Evolutionary conservation across 345 rosid genomes (phyloP), one percentile per base, ranked within the genome.

Genomic region (Linum lewisii): DNA sequence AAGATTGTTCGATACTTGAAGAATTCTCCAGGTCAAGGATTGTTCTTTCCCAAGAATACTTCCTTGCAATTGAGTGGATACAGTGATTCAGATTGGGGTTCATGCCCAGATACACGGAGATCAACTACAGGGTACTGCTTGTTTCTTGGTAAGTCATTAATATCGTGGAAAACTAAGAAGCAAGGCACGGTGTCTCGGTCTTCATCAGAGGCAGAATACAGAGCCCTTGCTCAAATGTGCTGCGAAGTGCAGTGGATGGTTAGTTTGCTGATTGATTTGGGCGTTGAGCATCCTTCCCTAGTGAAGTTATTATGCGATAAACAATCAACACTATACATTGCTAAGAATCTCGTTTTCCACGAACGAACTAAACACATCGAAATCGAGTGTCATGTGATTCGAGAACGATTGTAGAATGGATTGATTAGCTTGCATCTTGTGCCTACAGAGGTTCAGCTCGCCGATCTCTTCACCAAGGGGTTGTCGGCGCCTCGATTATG

Each of bases 1-100:
- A 9, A 18, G 11, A 32, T 65, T 10, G 4, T 65, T 16, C 0
- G 20, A 7, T 65, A 65, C 9, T 0, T 51, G 0, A 50, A 65
- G 22, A 7, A 11, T 0, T 5, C 22, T 1, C 38, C 36, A 0
- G 45, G 61, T 5, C 61, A 58, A 25, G 61, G 45, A 7, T 9
- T 58, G 4, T 13, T 58, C 19, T 38, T 25, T 18, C 0, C 6
- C 15, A 29, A 58, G n/a, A 11, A 24, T 8, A 29, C 13, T 0
- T 4, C 11, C 2, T 6, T 58, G 2, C 15, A 4, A 0, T 5
- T 58, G 18, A 9, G 5, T 0, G 42, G 21, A 9, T 58, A 19
- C n/a, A 24, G 61, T 26, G 61, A 58, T 26, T 34, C 36, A 6
- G 21, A 58, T 26, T 58, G 61, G 42, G 20, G n/a, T 29, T 14